Conservation (phyloP, 108 stramenopile species). For the Aurantiochytrium sp. region DNA sequence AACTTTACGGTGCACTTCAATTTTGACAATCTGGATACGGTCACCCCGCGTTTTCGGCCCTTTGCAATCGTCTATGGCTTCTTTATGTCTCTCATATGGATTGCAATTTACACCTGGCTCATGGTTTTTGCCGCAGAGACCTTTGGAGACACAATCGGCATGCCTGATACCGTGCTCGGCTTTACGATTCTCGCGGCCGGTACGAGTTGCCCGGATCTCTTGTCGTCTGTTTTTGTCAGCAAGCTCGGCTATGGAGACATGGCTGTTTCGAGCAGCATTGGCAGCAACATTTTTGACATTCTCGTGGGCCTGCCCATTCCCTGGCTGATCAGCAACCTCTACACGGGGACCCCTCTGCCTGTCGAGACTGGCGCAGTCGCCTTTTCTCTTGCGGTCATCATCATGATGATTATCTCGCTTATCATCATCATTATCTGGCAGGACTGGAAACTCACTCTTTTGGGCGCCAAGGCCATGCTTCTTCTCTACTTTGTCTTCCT, state of each 20-base stretch:
- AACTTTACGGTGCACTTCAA: background rate
- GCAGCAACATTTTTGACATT: conserved; percentile 22
- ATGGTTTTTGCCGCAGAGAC: background rate
- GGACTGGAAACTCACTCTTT: conserved; percentile 11
- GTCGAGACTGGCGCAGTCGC: background rate
- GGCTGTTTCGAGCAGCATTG: conserved; percentile 19
- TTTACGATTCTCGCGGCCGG: conserved; percentile 70
- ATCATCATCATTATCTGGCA: conserved; percentile 13
- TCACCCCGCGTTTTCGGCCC: background rate
- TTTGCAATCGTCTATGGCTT: background rate
- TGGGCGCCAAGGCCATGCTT: conserved; percentile 18
- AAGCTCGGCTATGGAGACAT: conserved; percentile 11
- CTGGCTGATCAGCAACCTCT: background rate
- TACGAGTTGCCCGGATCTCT: conserved; percentile 46
- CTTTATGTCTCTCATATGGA: conserved; percentile 2
- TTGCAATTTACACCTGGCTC: conserved; percentile 12
- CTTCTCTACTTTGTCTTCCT: conserved; percentile 23
- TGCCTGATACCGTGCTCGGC: conserved; percentile 64
- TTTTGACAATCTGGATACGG: background rate
- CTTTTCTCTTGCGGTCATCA: background rate
- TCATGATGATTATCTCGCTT: background rate
- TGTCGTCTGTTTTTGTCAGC: background rate
- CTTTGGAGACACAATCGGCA: conserved; percentile 28
- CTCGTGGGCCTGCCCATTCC: conserved; percentile 19
- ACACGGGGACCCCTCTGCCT: background rate